These are phyloP conservation scores for Catharanthus roseus DNA, from an alignment of 257 asterid species.

Conservation along the genomic window DNA sequence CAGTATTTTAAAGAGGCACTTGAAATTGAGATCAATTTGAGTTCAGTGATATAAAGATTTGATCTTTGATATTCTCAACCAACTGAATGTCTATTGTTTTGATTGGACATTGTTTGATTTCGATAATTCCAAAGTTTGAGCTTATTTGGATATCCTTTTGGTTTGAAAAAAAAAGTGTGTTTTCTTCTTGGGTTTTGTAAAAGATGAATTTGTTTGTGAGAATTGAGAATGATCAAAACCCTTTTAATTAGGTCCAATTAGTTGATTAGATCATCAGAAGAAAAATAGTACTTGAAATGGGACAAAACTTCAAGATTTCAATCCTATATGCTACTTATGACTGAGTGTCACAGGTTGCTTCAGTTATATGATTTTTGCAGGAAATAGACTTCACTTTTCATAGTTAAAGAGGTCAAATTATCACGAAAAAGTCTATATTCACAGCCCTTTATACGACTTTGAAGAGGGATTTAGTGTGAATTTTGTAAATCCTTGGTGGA, in stretches of 20 bases:
- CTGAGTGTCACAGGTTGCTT: background rate
- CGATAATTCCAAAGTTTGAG: conserved; percentile 3
- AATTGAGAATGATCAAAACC: background rate
- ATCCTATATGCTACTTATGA: background rate
- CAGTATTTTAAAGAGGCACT: background rate
- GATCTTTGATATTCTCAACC: conserved; percentile 15
- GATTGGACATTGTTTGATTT: conserved; percentile 2
- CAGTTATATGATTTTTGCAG: background rate
- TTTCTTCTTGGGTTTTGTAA: too few relatives aligned
- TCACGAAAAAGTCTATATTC: background rate
- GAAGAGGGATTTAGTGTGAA: background rate
- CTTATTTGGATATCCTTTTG: too few relatives aligned
- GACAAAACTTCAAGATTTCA: background rate
- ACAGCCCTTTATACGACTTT: background rate
- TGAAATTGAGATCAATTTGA: background rate
- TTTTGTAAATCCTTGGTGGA: background rate
- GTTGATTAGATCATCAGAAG: background rate
- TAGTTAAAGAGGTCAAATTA: background rate
- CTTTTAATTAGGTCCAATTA: background rate
- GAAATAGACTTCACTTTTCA: background rate
- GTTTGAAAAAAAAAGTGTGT: too few relatives aligned
- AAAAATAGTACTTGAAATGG: background rate
- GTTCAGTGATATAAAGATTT: background rate
- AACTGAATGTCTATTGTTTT: background rate
- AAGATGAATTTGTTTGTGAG: background rate